These are phyloP conservation scores for Epithemia pelagica DNA, from an alignment of 108 stramenopile species.

Conservation along the genomic window DNA sequence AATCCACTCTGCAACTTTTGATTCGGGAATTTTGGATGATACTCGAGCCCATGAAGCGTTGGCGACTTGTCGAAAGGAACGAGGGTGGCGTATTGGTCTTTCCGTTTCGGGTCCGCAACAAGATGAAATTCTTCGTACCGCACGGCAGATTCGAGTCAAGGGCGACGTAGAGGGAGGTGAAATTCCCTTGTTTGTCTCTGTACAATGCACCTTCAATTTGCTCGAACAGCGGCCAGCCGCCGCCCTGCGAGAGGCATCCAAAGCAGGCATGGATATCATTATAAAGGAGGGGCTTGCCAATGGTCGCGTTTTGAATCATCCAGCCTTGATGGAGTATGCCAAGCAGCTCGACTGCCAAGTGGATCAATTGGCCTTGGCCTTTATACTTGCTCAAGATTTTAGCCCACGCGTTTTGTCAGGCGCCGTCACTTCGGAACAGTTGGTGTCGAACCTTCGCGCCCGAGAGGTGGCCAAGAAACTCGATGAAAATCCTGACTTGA, in stretches of 20 bases:
- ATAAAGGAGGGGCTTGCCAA: constrained; percentile 82
- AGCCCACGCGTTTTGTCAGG: constrained; percentile 61
- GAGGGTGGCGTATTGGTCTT: constrained; percentile 64
- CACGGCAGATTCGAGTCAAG: constrained; percentile 40
- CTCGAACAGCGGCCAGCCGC: constrained; percentile 54
- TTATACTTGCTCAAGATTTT: constrained; percentile 68
- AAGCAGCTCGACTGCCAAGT: constrained; percentile 37
- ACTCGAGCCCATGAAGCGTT: constrained; percentile 45
- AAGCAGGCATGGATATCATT: constrained; percentile 62
- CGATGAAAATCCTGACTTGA: constrained; percentile 16
- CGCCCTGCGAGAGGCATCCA: constrained; percentile 45
- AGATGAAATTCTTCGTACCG: constrained; percentile 45
- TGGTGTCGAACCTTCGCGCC: constrained; percentile 52
- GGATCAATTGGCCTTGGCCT: constrained; percentile 62
- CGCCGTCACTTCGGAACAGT: constrained; percentile 57
- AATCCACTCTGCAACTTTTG: constrained; percentile 81
- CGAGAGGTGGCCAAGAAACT: constrained; percentile 33
- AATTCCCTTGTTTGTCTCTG: constrained; percentile 58
- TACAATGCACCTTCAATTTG: constrained; percentile 78
- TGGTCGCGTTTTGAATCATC: constrained; percentile 43
- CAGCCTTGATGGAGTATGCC: constrained; percentile 25
- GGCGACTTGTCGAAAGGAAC: constrained; percentile 35
- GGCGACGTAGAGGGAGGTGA: no score
- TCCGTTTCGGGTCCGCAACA: constrained; percentile 63
- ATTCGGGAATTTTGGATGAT: constrained; percentile 60